Percentiles rank a stretch among this genome's conserved stretches.
Conservation (phyloP, 2,329 filamentous ascomycete genomes). For the Byssochlamys sp. region DNA sequence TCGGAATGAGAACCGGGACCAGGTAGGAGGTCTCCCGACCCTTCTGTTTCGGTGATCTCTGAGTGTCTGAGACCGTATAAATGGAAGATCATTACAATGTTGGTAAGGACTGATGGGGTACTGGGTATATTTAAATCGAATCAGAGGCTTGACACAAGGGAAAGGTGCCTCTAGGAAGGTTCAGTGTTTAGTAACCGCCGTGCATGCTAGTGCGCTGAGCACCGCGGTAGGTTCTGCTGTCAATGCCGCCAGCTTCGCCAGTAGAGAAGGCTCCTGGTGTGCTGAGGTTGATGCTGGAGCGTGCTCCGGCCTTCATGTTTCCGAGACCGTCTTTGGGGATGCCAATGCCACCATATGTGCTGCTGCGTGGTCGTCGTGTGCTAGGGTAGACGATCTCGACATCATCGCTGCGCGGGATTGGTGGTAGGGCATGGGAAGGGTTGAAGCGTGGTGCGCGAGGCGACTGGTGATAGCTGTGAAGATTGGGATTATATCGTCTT, state of each 20-base stretch:
- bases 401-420: constrained; percentile 20
- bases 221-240: constrained; percentile 20
- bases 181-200: constrained; percentile 1
- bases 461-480: constrained; percentile 10
- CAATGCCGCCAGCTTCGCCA: constrained; percentile 8
- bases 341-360: constrained; percentile 17
- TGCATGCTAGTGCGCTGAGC: constrained; percentile 21
- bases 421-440: constrained; percentile 12
- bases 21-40: too few relatives aligned
- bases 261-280: constrained; percentile 2
- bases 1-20: neutral
- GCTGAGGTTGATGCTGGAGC: constrained; percentile 18
- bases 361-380: constrained; percentile 25
- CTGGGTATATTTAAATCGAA: neutral
- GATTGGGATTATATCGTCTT: constrained; percentile 9
- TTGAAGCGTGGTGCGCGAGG: constrained; percentile 8
- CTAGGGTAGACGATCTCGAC: constrained; percentile 26
- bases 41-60: too few relatives aligned
- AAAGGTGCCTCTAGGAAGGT: neutral
- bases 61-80: too few relatives aligned
- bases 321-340: constrained; percentile 13
- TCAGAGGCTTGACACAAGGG: neutral
- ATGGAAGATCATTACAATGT: too few relatives aligned
- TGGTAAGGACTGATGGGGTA: neutral
- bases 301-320: constrained; percentile 21